A percentile compares a stretch with the other conserved stretches of the same genome.
These are phyloP conservation scores for Phoenix roebelenii DNA, from an alignment of 176 grass and related monocot species.

Conservation along the genomic window DNA sequence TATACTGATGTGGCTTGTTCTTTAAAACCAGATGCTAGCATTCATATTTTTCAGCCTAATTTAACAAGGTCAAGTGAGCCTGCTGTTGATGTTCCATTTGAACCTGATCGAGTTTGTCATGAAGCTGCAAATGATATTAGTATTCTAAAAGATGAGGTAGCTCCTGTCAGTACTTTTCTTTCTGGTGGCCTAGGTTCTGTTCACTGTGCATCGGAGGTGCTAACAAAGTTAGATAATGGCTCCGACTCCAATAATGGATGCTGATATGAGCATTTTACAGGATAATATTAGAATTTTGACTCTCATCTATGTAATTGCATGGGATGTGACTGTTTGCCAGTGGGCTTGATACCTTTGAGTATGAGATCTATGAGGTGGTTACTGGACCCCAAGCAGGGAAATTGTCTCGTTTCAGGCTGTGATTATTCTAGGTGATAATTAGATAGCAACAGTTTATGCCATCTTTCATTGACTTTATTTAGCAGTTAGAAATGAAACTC, in stretches of 20 bases:
- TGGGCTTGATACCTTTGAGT: too few relatives aligned
- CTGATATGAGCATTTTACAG: neutral
- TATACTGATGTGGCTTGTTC: neutral
- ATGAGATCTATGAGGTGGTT: too few relatives aligned
- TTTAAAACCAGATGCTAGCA: neutral
- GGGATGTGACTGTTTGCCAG: too few relatives aligned
- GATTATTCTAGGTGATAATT: too few relatives aligned
- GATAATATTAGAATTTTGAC: too few relatives aligned
- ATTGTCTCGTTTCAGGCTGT: too few relatives aligned
- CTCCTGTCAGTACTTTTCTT: constrained; percentile 33
- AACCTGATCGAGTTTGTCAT: constrained; percentile 31
- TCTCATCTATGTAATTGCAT: too few relatives aligned
- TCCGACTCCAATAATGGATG: neutral
- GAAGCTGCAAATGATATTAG: constrained; percentile 23
- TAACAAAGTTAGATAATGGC: neutral
- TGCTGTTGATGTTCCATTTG: constrained; percentile 20
- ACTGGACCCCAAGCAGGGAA: too few relatives aligned
- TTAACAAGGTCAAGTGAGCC: constrained; percentile 19
- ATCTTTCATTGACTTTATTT: too few relatives aligned
- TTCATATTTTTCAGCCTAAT: neutral
- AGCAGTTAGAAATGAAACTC: too few relatives aligned
- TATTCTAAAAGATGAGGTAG: constrained; percentile 21
- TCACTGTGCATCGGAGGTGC: constrained; percentile 2
- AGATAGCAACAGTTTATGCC: too few relatives aligned
- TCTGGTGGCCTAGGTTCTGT: constrained; percentile 18